Evolutionary conservation across 257 asterid species (phyloP), one percentile per base, ranked within the genome.

Genomic region (Solanum chiquidenum): DNA sequence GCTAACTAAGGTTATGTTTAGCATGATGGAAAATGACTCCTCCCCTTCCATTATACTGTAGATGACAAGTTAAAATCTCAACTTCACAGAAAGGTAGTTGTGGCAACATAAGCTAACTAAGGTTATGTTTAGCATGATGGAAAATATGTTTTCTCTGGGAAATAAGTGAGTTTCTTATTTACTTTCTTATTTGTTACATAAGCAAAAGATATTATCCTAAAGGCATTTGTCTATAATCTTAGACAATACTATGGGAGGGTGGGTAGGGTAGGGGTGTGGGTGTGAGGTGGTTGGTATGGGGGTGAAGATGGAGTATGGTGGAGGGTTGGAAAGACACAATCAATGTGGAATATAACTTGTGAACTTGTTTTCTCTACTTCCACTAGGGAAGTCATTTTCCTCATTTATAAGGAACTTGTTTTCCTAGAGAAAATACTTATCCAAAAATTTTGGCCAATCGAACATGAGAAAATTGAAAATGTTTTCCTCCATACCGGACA

Each of bases 31-130:
- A 66, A 66, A 27, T 55, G 93, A 92, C 69, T 96, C 90, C 87
- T 97, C 98, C 60, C 99, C 99, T 90, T 97, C 99, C 99, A 97
- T 97, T 80, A 95, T 89, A 93, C 99, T 97, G 93, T 69, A 84
- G 83, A 91, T 77, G 46, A 85, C 86, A 87, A 86, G 87, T 62
- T 42, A 82, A 49, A 72, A 52, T 29, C 85, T 64, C 77, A 82
- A 85, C 82, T 33, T 21, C 46, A 86, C 68, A 49, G 84, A 86
- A 49, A 49, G 33, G 5, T 31, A 68, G 58, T 33, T 42, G 86
- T 38, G 46, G 40, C 5, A 85, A 76, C 87, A 49, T 55, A 37
- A 40, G 68, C 88, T 31, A 49, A 87, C 8, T 69, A 46, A 42
- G 69, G 14, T 5, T 27, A 8, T 2, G 35, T 66, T 66, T 31